Base-by-base conservation (phyloP, 148 eudicot genomes). In the Rhododendron kiyosumense region DNA sequence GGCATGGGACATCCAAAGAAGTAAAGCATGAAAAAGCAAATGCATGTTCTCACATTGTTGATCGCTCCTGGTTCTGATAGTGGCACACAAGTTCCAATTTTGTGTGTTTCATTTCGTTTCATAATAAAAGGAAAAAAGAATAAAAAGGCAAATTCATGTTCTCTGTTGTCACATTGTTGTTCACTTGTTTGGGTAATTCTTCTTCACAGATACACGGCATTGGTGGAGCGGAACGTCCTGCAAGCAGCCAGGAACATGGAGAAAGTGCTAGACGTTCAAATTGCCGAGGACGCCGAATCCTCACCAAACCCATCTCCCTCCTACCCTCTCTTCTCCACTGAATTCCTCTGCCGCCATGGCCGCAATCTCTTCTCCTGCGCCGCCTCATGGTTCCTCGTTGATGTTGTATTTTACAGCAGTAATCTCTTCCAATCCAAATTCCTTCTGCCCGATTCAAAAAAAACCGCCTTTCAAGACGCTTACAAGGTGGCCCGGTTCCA, bases 161-260 rank as follows among this genome's bases (percentile, higher is more conserved):
- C 41, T 13, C 59, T 52, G 15, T 20, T 61, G 7, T 24, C 26
- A 22, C 4, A 20, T 22, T 61, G n/a, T 20, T 57, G 63, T 32
- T n/a, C n/a, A n/a, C n/a, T 0, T 32, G 34, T 17, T 7, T 63
- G 71, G 30, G 0, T n/a, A 63, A 24, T 63, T 63, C 13, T 63
- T 63, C 13, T 8, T 63, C 3, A 32, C 85, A 92, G 95, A 85
- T 92, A 88, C 82, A 93, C 95, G 12, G 95, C 95, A 17, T 85
- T 93, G 69, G 94, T 93, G 83, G 93, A 90, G 90, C 85, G 81
- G 83, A 89, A 93, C 81, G 90, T 86, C 4, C 17, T 89, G 43
- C 95, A 92, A 80, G 95, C 95, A 85, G 87, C 91, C 18, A 92
- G 81, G 87, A 93, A 91, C 88, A 93, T 93, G 92, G 88, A 86